Evolutionary conservation across 1,139 yeast species (phyloP).

Genomic region (Taphrina pruni): DNA sequence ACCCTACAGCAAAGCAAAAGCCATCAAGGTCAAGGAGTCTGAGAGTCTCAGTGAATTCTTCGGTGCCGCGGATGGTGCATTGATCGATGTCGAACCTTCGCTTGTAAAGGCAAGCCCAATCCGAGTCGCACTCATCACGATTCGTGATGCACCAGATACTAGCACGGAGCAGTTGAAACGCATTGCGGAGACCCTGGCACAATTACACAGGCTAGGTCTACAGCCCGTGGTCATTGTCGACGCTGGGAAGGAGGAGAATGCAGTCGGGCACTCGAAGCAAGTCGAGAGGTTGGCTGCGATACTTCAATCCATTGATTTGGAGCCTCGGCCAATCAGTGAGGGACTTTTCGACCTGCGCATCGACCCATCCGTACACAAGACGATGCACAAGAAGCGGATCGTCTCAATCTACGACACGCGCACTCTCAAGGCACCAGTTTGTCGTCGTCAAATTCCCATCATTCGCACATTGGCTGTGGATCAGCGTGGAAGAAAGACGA

Average conservation of each 20-base stretch:
- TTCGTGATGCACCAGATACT: constrained; percentile 55
- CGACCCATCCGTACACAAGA: constrained; percentile 17
- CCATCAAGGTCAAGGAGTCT: constrained; percentile 47
- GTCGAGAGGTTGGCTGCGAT: constrained; percentile 40
- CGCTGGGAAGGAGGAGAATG: constrained; percentile 43
- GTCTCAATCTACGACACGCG: constrained; percentile 43
- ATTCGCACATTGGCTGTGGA: constrained; percentile 49
- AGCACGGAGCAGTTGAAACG: constrained; percentile 54
- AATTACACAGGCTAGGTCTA: constrained; percentile 62
- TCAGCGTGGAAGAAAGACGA: constrained; percentile 53
- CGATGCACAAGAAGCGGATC: constrained; percentile 47
- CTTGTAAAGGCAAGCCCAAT: constrained; percentile 29
- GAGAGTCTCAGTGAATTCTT: constrained; percentile 23
- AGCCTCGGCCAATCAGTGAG: constrained; percentile 47
- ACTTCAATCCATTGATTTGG: constrained; percentile 44
- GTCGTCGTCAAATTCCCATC: constrained; percentile 34
- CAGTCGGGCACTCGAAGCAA: constrained; percentile 39
- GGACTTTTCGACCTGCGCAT: constrained; percentile 24
- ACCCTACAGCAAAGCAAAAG: constrained; percentile 42
- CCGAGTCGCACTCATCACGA: constrained; percentile 61
- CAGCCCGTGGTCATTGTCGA: constrained; percentile 54
- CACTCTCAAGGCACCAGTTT: constrained; percentile 35
- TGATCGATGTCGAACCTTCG: constrained; percentile 49
- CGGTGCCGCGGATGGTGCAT: constrained; percentile 20
- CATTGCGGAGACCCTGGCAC: constrained; percentile 59